These are phyloP conservation scores for Rhodotorula diobovata DNA, from an alignment of 768 basidiomycete genomes.

Conservation along the genomic window DNA sequence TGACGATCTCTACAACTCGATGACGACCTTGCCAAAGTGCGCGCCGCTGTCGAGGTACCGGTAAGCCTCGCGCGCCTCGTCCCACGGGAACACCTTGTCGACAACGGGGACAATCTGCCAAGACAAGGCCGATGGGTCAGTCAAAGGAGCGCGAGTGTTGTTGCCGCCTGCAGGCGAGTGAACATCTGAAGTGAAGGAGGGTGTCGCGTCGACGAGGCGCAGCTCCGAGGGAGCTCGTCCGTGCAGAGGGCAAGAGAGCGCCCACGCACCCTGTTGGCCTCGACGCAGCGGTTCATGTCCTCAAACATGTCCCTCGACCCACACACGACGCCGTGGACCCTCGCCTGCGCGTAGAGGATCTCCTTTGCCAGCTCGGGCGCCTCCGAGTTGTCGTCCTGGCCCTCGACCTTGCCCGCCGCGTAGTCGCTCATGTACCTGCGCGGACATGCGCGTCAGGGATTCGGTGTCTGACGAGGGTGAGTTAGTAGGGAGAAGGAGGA, in stretches of 20 bases:
- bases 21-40: constrained; percentile 62
- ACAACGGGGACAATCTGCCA: constrained; percentile 18
- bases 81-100: constrained; percentile 53
- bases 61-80: constrained; percentile 57
- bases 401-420: not conserved
- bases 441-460: not conserved
- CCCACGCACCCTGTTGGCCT: constrained; percentile 5
- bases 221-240: too few relatives aligned
- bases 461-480: too few relatives aligned
- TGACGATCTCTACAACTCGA: constrained; percentile 49
- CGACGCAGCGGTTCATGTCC: constrained; percentile 47
- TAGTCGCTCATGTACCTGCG: constrained; percentile 32
- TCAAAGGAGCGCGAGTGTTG: too few relatives aligned
- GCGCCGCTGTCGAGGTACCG: constrained; percentile 56
- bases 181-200: too few relatives aligned
- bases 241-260: too few relatives aligned
- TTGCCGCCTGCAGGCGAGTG: too few relatives aligned
- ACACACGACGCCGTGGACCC: constrained; percentile 56
- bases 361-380: constrained; percentile 25
- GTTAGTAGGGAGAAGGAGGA: not conserved
- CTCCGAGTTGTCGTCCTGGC: constrained; percentile 7
- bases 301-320: constrained; percentile 63
- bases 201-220: too few relatives aligned
- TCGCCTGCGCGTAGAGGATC: constrained; percentile 29
- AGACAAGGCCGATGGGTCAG: too few relatives aligned